Evolutionary conservation across 1,139 yeast genomes (phyloP).

Genomic region (Lodderomyces margitis): DNA sequence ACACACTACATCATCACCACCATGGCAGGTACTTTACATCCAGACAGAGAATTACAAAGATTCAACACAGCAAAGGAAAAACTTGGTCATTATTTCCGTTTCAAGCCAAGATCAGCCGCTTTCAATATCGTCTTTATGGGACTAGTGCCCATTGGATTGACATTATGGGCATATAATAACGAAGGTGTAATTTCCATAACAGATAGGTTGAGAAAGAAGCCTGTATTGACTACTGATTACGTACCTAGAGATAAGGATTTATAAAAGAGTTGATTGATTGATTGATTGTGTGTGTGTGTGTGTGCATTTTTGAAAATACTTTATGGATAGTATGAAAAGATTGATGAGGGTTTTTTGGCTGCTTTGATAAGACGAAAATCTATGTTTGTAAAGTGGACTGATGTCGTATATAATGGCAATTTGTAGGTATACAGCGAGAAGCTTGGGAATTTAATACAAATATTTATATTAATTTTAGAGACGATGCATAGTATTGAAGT

Average conservation of each 20-base stretch:
- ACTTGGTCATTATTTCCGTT: conserved; percentile 44
- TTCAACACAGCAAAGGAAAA: conserved; percentile 46
- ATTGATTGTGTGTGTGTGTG: neutral
- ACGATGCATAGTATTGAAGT: too few species aligned
- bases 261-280: conserved; percentile 16
- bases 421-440: too few species aligned
- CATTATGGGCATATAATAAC: conserved; percentile 34
- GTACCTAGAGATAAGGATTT: conserved; percentile 48
- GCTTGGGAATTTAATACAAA: neutral
- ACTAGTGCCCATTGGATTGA: conserved; percentile 36
- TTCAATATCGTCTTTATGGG: conserved; percentile 42
- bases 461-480: neutral
- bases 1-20: neutral
- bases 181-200: conserved; percentile 37
- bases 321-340: too few species aligned
- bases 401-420: too few species aligned
- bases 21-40: conserved; percentile 49
- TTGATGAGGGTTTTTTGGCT: neutral
- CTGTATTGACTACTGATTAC: conserved; percentile 39
- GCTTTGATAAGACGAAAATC: too few species aligned
- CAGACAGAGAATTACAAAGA: conserved; percentile 44
- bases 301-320: too few species aligned
- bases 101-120: conserved; percentile 38
- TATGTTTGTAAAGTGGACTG: too few species aligned
- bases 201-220: conserved; percentile 37